Base-by-base conservation (phyloP, 1,284 basidiomycete species). In the Quambalaria eucalypti region DNA sequence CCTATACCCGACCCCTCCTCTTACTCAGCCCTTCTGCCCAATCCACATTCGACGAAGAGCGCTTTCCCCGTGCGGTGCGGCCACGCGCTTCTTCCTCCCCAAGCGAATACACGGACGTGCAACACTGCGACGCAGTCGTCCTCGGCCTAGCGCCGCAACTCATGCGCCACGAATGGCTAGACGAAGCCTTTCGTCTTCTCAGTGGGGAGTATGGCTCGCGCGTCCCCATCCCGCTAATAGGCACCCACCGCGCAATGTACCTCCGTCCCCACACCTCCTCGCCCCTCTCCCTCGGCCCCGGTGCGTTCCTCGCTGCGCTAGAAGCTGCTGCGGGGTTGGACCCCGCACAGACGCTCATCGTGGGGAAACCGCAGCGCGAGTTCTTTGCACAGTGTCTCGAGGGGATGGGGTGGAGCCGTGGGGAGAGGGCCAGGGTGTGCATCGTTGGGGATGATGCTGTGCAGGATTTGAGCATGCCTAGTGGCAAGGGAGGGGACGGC, bases 101-200 rank as follows among this genome's bases (percentile, higher is more conserved):
- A n/a, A n/a, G n/a, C n/a, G n/a, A n/a, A n/a, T n/a, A 23, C 16
- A 2, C 19, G 21, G 25, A 21, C 30, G 46, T 55, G 28, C 55
- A 61, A 28, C 61, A 73, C 3, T 80, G 81, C 66, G 84, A 87
- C 65, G 78, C 82, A 0, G 85, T 87, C 48, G 80, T 87, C n/a
- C 71, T 87, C 14, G 85, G 85, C 5, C 79, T 85, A 19, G 79
- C 84, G 0, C 84, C 83, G 1, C 61, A 77, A 0, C 65, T 78
- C 2, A 78, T 87, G 60, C 77, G 79, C 68, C 73, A 78, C 1
- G 74, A 77, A 53, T 28, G 52, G 16, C 78, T 87, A 51, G 85
- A 85, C 71, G 78, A 78, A 8, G 85, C 85, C 0, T 87, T 87
- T 62, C 80, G 84, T 1, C 79, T 87, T 19, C 79, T 87, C 5